Evolutionary conservation across 2,329 filamentous ascomycete species (phyloP), one percentile per base, ranked within the genome.

Genomic region (Xylaria sp.): DNA sequence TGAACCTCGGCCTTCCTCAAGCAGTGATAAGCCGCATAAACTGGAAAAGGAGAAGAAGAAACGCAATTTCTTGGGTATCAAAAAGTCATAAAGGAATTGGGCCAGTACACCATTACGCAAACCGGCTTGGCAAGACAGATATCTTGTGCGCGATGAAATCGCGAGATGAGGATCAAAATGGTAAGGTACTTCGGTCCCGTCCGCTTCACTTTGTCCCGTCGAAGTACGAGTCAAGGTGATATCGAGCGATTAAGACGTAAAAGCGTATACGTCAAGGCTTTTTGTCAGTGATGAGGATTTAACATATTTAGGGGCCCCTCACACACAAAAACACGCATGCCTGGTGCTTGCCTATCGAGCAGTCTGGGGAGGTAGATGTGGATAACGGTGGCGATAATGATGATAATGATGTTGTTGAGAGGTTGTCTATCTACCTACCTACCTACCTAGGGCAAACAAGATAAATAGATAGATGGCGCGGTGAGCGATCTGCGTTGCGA

Each of bases 1-100:
- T 13, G 73, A 74, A 15, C 46, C 51, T 25, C 71, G 67, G 28
- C 69, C 74, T 23, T 71, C 73, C 2, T 67, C 72, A 8, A 72
- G 64, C 73, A 72, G 76, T 67, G 68, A 75, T 3, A 86, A 85
- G 73, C 77, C 80, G 6, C 82, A 83, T 59, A 89, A 90, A 79
- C 74, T 80, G 20, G 85, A 88, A 76, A 82, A 84, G 74, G 83
- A 87, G 74, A 90, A 90, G 81, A 90, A 90, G 83, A 87, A 84
- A 77, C 82, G 87, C 62, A 86, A 87, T 68, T 86, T 89, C 71
- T 80, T 89, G 66, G 84, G 86, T 33, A 83, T 88, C 74, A 90
- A 89, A 80, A 91, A 91, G 78, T 71, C 54, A 49, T 71, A 57
- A 57, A 61, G 56, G 18, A 18, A 8, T 33, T 31, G 4, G n/a